Evolutionary conservation across 805 yeast species (phyloP), one percentile per base, ranked within the genome.

Genomic region (Starmerella powellii): DNA sequence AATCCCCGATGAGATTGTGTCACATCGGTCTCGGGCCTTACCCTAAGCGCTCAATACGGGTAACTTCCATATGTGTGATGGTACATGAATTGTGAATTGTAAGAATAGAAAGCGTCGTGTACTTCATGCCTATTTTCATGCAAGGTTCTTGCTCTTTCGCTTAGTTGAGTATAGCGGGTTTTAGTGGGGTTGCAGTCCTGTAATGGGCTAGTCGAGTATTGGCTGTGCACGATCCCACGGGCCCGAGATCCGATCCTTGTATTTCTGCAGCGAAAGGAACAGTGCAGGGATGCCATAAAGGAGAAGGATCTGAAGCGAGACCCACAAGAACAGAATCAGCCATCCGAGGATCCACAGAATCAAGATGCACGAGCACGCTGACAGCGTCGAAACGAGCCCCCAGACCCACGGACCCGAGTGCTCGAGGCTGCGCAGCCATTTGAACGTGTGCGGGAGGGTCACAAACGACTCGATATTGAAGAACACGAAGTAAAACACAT

Each of bases 151-250:
- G n/a, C n/a, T n/a, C n/a, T n/a, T n/a, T n/a, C n/a, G n/a, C n/a
- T n/a, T n/a, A n/a, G n/a, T n/a, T n/a, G n/a, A n/a, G n/a, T n/a
- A n/a, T n/a, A n/a, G n/a, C n/a, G n/a, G n/a, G n/a, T n/a, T n/a
- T n/a, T n/a, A n/a, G n/a, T n/a, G n/a, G n/a, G n/a, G n/a, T n/a
- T n/a, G n/a, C n/a, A n/a, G n/a, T n/a, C n/a, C n/a, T n/a, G n/a
- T n/a, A n/a, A n/a, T n/a, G n/a, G n/a, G 8, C 26, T 24, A 34
- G 17, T 44, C 34, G 5, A 44, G 27, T 20, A 41, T 28, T 1
- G 94, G 94, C 55, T 72, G 76, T 5, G 94, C 94, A 1, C 80
- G 75, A 58, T 84, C 95, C 95, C 95, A 84, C 1, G 95, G 95
- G 0, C 95, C 95, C 58, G 81, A 87, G 40, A 84, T 64, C 58